These are phyloP conservation scores for Arthrobotrys sphaeroides DNA, from an alignment of 2,329 filamentous ascomycete species.

Conservation along the genomic window DNA sequence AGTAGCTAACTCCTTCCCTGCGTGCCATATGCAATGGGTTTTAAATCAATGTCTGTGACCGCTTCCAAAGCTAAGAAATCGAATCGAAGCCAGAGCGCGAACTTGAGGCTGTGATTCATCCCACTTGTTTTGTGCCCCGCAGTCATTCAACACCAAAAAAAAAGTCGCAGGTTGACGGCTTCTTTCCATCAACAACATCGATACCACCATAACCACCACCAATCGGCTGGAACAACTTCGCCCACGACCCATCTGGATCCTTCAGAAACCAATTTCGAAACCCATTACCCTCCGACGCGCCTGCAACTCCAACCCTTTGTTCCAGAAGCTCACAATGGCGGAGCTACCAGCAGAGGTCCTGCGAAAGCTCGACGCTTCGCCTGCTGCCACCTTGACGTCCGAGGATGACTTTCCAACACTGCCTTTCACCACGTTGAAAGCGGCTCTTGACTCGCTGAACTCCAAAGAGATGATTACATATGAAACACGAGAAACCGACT, in stretches of 20 bases:
- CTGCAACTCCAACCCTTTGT: constrained; percentile 13
- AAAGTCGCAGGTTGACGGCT: constrained; percentile 18
- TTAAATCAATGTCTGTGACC: too few relatives aligned
- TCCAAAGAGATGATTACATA: constrained; percentile 89
- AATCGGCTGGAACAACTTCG: neutral
- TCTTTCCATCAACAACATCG: constrained; percentile 12
- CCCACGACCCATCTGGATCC: neutral
- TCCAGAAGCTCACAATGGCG: constrained; percentile 40
- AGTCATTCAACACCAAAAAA: constrained; percentile 21
- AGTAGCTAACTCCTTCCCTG: too few relatives aligned
- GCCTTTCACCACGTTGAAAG: constrained; percentile 78
- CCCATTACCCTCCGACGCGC: neutral
- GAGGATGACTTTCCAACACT: constrained; percentile 74
- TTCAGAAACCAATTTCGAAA: constrained; percentile 20
- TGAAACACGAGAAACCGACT: constrained; percentile 81
- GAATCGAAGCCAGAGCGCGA: too few relatives aligned
- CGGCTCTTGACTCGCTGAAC: constrained; percentile 82
- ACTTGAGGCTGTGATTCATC: constrained; percentile 31
- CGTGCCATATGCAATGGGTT: too few relatives aligned
- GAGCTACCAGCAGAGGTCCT: constrained; percentile 74
- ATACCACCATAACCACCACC: neutral
- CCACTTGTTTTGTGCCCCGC: constrained; percentile 48
- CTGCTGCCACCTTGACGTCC: constrained; percentile 71
- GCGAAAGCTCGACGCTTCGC: constrained; percentile 70
- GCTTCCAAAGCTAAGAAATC: too few relatives aligned